Base-by-base conservation (phyloP, 345 rosid genomes). In the Heritiera fomes region DNA sequence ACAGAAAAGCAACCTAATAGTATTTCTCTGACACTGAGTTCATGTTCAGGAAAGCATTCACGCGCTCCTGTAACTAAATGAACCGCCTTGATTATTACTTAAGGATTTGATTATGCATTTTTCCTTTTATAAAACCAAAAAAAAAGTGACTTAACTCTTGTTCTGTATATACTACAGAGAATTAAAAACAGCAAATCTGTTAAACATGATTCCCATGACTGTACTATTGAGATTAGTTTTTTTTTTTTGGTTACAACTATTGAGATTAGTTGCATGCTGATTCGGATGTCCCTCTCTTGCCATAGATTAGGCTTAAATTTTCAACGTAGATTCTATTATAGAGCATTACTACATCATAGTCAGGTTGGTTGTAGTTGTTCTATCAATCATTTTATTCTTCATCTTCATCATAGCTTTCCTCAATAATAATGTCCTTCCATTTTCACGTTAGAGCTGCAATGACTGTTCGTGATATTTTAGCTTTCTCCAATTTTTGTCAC, bases 311-410 rank as follows among this genome's bases (percentile, higher is more conserved):
- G 50, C 77, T 12, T 50, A 71, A 11, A 8, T 13, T 49, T 60
- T 41, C 49, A 76, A 72, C 55, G 15, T 43, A 20, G 53, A n/a
- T 76, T 76, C 63, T 65, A 69, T 65, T 60, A 79, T 41, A 46
- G 41, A 64, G 80, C 60, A 50, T 9, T 8, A 28, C 20, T 4
- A 59, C 78, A 78, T 75, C 61, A 73, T 68, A 52, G 72, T 75
- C n/a, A 17, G 52, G 78, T 63, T 77, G 80, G 58, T 23, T 61
- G 75, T 83, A 7, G 64, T 59, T 78, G 68, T 70, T 77, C 38
- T n/a, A 71, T 53, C 83, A 76, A 84, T 82, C 83, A 84, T 79
- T 82, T 69, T 74, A n/a, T 30, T 80, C 75, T 73, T 75, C 73
- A 80, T 77, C 78, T 55, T 66, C 79, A 65, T 61, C 78, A 83